Evolutionary conservation across 257 asterid species (phyloP).

Genomic region (Apocynum venetum): DNA sequence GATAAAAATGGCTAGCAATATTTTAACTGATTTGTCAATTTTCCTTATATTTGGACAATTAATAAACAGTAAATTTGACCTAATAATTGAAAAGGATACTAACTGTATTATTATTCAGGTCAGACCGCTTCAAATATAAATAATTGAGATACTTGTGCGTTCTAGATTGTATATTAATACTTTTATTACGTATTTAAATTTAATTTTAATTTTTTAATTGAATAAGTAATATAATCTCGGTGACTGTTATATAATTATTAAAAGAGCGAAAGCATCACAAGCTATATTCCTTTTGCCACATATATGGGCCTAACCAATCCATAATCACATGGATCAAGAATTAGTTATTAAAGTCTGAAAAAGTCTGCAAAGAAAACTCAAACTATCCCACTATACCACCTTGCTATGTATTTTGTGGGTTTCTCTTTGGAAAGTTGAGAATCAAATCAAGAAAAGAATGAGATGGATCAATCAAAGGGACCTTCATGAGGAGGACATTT

Average conservation of each 20-base stretch:
- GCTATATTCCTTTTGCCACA: background rate
- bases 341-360: background rate
- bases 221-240: background rate
- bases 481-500: conserved; percentile 1
- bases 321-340: conserved; percentile 1
- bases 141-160: background rate
- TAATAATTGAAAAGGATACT: no score
- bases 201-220: no score
- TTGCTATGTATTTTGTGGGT: conserved; percentile 4
- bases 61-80: no score
- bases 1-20: background rate
- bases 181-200: no score
- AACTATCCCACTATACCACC: background rate
- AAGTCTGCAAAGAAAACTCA: background rate
- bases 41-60: background rate
- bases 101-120: no score
- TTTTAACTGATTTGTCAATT: background rate
- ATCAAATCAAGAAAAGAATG: conserved; percentile 6
- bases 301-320: background rate
- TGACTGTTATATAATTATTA: background rate
- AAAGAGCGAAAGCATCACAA: background rate
- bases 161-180: no score
- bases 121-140: no score
- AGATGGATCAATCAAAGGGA: conserved; percentile 10
- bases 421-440: conserved; percentile 1